Base-by-base conservation (phyloP, 257 asterid species). In the Datura wrightii region DNA sequence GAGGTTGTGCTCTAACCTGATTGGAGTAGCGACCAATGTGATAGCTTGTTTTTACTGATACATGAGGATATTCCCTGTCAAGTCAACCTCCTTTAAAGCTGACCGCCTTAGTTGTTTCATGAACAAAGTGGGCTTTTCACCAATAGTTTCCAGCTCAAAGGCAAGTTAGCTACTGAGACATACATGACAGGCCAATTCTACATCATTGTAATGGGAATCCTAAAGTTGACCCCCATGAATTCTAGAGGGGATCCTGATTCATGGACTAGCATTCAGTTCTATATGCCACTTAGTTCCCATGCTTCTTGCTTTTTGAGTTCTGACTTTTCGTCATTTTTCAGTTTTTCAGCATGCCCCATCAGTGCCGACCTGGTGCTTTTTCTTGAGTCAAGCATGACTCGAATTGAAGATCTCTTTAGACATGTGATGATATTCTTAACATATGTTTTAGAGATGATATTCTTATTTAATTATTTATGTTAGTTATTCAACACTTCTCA, bases 191-290 rank as follows among this genome's bases (percentile, higher is more conserved):
- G 46, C 10, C 74, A 65, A 65, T 14, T 65, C 19, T 13, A 65
- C 46, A 36, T 65, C 46, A 36, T 6, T 36, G 46, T 65, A 36
- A 65, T 5, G 19, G 34, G 46, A 36, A 36, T 65, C 46, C 74
- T 34, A n/a, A 34, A 65, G 71, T 42, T 65, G 71, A 34, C 39
- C 44, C 71, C 71, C 13, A 34, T 65, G 42, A 5, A 65, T 65
- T 65, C 42, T 65, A 34, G 44, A 63, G 71, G 71, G 71, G 71
- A n/a, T n/a, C n/a, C n/a, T n/a, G n/a, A n/a, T n/a, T 46, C 42
- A 65, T 36, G 74, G 46, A 65, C 6, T 65, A 65, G 41, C 46
- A 65, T 65, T 65, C 72, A n/a, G n/a, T n/a, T n/a, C 72, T 65
- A 36, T 36, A 46, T 65, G 72, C 19, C 46, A 65, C 46, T 65